Base-by-base conservation (phyloP, 2,329 filamentous ascomycete species). In the Fusarium xyrophilum region DNA sequence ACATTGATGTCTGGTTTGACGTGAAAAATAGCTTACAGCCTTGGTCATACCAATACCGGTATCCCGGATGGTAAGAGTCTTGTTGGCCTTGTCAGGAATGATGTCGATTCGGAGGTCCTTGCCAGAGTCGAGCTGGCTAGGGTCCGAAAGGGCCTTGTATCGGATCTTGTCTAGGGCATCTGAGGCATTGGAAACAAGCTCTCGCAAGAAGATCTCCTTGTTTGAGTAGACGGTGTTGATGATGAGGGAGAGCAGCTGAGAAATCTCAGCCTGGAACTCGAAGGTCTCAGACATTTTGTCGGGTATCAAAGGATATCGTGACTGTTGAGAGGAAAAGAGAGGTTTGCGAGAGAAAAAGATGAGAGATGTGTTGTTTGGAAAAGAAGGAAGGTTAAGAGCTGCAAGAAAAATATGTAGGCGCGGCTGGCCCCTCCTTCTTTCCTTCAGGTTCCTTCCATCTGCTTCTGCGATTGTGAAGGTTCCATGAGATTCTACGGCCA, bases 201-300 rank as follows among this genome's bases (percentile, higher is more conserved):
- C 96, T 91, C 96, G 88, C 78, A 99, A 86, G 91, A 99, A 99
- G 82, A 99, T 98, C 86, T 98, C 96, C 89, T 99, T 99, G 91
- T 99, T 99, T 77, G 94, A 97, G 89, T 98, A 99, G 86, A 99
- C 96, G 74, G 96, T 98, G 92, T 99, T 99, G 89, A 99, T 99
- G 85, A 99, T 99, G 82, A 99, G 92, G 76, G 91, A 93, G 81
- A 99, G 92, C 74, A 99, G 93, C 93, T 99, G 96, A 92, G 95
- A 98, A 82, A 99, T 99, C 92, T 99, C 96, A 91, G 96, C 96
- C 91, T 99, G 96, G 88, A 98, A 99, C 91, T 98, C 95, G 86
- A 99, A 99, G 76, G 94, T 97, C 88, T 98, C 94, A 83, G 93
- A 84, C 93, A 97, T 97, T 82, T 81, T 92, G 83, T 79, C 79